Evolutionary conservation across 768 basidiomycete species (phyloP).

Genomic region (Panaeolus papilionaceus): DNA sequence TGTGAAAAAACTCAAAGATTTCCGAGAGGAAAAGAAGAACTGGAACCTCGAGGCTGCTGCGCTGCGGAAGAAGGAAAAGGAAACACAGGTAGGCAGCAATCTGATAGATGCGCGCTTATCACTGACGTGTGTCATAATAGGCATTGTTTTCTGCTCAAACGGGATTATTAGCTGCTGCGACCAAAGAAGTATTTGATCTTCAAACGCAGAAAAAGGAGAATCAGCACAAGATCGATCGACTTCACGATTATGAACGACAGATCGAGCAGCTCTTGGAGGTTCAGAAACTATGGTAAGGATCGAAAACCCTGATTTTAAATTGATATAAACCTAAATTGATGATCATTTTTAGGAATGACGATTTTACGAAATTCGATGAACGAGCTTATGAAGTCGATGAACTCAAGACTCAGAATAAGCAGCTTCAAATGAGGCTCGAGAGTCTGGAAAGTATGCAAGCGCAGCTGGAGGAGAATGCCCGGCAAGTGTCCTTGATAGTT

Average conservation of each 20-base stretch:
- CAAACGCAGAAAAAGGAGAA: constrained; percentile 80
- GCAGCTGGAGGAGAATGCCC: constrained; percentile 61
- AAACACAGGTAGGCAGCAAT: constrained; percentile 57
- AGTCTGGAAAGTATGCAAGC: constrained; percentile 59
- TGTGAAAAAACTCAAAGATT: constrained; percentile 75
- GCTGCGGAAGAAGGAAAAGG: constrained; percentile 74
- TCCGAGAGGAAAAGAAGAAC: constrained; percentile 79
- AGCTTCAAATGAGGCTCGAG: constrained; percentile 70
- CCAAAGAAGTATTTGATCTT: constrained; percentile 71
- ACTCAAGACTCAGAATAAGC: constrained; percentile 63
- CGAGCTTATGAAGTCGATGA: constrained; percentile 62
- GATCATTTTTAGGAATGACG: constrained; percentile 64
- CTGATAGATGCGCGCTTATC: background rate
- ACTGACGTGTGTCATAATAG: constrained; percentile 39
- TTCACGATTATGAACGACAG: constrained; percentile 86
- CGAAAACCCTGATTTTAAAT: background rate
- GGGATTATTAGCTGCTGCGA: constrained; percentile 70
- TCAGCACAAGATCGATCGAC: constrained; percentile 79
- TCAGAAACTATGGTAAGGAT: constrained; percentile 76
- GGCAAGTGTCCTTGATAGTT: constrained; percentile 44
- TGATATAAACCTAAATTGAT: background rate
- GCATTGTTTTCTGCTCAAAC: constrained; percentile 73
- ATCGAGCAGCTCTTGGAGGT: constrained; percentile 82
- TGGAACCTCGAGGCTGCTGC: constrained; percentile 76
- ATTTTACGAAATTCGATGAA: constrained; percentile 73